Conservation (phyloP, 202 grass and related monocot genomes). For the Elaeis oleifera region DNA sequence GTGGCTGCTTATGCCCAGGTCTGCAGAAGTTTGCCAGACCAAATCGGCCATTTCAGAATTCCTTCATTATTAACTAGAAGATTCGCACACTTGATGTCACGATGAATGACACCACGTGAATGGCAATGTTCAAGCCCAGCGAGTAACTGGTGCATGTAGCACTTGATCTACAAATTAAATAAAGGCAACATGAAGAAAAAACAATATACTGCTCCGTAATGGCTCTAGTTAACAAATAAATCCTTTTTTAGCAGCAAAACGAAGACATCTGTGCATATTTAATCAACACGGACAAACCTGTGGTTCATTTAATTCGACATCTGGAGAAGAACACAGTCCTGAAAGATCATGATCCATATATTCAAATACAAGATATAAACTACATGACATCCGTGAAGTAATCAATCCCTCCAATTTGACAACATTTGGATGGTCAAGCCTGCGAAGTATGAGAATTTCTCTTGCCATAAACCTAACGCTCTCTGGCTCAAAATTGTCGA, state of each 20-base stretch:
- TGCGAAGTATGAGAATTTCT: slow-evolving; percentile 89
- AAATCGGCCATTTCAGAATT: slow-evolving; percentile 87
- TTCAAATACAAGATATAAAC: slow-evolving; percentile 94
- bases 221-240: background rate
- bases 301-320: slow-evolving; percentile 75
- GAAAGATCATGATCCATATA: slow-evolving; percentile 99
- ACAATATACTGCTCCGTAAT: slow-evolving; percentile 13
- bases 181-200: slow-evolving; percentile 8
- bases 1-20: slow-evolving; percentile 42
- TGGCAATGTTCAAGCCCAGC: slow-evolving; percentile 84
- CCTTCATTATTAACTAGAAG: slow-evolving; percentile 90
- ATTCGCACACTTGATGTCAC: slow-evolving; percentile 97
- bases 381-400: slow-evolving; percentile 76
- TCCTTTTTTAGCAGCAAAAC: background rate
- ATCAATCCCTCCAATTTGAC: slow-evolving; percentile 97
- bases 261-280: background rate
- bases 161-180: slow-evolving; percentile 59
- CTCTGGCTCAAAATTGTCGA: slow-evolving; percentile 92
- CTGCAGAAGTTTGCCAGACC: slow-evolving; percentile 81
- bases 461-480: slow-evolving; percentile 94
- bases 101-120: slow-evolving; percentile 60
- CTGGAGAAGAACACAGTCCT: slow-evolving; percentile 72
- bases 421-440: slow-evolving; percentile 88
- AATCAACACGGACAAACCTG: slow-evolving; percentile 41
- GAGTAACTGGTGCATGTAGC: slow-evolving; percentile 88